Base-by-base conservation (phyloP, 352 stramenopile species). In the Globisporangium cystogenes region DNA sequence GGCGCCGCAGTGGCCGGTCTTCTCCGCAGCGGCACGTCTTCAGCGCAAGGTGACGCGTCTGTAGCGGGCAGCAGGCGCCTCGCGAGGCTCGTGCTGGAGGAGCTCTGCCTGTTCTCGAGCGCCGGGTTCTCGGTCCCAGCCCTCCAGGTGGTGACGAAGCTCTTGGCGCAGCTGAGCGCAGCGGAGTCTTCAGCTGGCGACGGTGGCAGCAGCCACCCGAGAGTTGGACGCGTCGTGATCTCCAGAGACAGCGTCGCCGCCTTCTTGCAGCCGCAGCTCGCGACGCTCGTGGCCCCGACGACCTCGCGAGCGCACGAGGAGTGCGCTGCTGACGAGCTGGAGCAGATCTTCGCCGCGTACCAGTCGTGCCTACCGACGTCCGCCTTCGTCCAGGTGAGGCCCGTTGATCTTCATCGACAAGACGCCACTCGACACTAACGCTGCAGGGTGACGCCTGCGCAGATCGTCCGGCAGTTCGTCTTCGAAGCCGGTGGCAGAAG, bases 381-480 rank as follows among this genome's bases (percentile, higher is more conserved):
- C 1, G 31, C 27, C 24, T 41, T 53, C 18, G 49, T 57, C 14
- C 56, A 53, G 41, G 54, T 60, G 40, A 21, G 40, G 15, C 6
- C 11, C 18, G 39, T 24, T 14, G 7, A 44, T 12, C 39, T 21
- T 41, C 16, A 7, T 15, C 11, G 15, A 21, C 16, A 41, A 7
- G 11, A 36, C 31, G 31, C 31, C 8, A 15, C n/a, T n/a, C 7
- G 36, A 41, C 18, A 10, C 20, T 23, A 10, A 21, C 20, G 21
- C 11, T 52, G 29, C 12, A 20, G 14, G n/a, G 18, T 26, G 40
- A 7, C 4, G 10, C 26, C n/a, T n/a, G 12, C 44, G 6, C 27
- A 66, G 48, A 48, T 62, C 33, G 21, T 66, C 12, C 59, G 59
- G 7, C 54, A 66, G 20, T 42, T 45, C 8, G 51, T 62, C 21